Conservation (phyloP, 352 stramenopile genomes). For the Phytophthora boehmeriae region DNA sequence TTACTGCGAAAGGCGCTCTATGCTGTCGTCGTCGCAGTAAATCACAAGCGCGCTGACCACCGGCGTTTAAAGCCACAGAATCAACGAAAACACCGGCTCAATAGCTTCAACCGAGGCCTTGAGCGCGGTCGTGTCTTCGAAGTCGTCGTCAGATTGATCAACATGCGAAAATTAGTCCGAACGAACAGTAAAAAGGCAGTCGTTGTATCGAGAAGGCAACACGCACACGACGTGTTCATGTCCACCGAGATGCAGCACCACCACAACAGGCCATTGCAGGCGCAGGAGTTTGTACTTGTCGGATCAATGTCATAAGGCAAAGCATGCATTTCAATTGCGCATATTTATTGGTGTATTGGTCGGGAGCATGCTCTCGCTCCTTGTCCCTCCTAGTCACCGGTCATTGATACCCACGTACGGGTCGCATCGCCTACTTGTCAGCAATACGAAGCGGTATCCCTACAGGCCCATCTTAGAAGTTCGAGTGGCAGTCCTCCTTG, state of each 20-base stretch:
- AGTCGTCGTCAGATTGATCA: too few relatives aligned
- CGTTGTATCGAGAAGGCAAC: too few relatives aligned
- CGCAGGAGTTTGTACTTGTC: not conserved
- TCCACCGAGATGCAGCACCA: too few relatives aligned
- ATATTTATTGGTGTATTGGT: constrained; percentile 21
- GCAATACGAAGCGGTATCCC: constrained; percentile 1
- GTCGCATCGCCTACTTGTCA: constrained; percentile 12
- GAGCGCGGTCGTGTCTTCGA: too few relatives aligned
- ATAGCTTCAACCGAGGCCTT: not conserved
- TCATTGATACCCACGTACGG: constrained; percentile 11
- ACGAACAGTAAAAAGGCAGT: too few relatives aligned
- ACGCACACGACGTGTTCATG: too few relatives aligned
- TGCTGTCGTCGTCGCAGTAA: not conserved
- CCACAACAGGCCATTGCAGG: too few relatives aligned
- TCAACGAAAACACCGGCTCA: not conserved
- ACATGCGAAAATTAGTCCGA: too few relatives aligned
- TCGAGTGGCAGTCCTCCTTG: constrained; percentile 32
- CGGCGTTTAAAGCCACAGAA: constrained; percentile 5
- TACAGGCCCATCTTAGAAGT: constrained; percentile 21
- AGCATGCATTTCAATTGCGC: constrained; percentile 21
- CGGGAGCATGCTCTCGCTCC: constrained; percentile 9
- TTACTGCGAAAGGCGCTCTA: constrained; percentile 12
- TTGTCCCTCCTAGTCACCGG: not conserved
- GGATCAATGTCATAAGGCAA: not conserved
- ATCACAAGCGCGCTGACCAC: constrained; percentile 12